These are phyloP conservation scores for Lathyrus aphaca DNA, from an alignment of 306 rosid genomes.

Conservation along the genomic window DNA sequence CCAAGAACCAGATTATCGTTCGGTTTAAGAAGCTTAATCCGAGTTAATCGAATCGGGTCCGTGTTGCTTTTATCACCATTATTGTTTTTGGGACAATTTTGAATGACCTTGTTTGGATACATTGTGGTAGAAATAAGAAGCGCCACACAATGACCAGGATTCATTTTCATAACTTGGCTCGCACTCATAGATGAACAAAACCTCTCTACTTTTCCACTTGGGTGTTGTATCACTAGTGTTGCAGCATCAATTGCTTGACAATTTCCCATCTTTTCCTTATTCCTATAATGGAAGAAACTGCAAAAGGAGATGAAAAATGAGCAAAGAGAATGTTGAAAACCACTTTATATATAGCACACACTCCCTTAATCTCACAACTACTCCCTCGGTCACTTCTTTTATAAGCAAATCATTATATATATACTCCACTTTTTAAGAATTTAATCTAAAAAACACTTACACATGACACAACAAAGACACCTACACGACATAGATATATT, in stretches of 20 bases:
- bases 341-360: neutral
- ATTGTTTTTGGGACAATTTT: conserved; percentile 1
- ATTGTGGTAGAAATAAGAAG: conserved; percentile 84
- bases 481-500: no score
- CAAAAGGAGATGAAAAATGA: conserved; percentile 2
- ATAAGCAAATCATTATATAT: no score
- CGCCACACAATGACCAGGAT: conserved; percentile 93
- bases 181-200: conserved; percentile 67
- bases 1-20: conserved; percentile 79
- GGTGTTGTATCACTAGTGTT: conserved; percentile 74
- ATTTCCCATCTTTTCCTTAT: conserved; percentile 68
- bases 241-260: conserved; percentile 97
- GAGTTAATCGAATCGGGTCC: conserved; percentile 61
- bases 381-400: no score
- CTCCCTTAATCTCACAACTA: no score
- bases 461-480: no score
- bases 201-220: conserved; percentile 79
- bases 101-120: conserved; percentile 42
- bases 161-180: conserved; percentile 69
- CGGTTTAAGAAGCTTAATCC: conserved; percentile 95
- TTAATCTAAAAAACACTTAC: no score
- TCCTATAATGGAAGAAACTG: conserved; percentile 12
- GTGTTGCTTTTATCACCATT: conserved; percentile 12
- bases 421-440: no score
- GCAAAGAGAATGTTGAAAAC: neutral